phyloP scores from a whole-genome alignment of 345 rosid genomes.

The Hibiscus tridactylites region DNA sequence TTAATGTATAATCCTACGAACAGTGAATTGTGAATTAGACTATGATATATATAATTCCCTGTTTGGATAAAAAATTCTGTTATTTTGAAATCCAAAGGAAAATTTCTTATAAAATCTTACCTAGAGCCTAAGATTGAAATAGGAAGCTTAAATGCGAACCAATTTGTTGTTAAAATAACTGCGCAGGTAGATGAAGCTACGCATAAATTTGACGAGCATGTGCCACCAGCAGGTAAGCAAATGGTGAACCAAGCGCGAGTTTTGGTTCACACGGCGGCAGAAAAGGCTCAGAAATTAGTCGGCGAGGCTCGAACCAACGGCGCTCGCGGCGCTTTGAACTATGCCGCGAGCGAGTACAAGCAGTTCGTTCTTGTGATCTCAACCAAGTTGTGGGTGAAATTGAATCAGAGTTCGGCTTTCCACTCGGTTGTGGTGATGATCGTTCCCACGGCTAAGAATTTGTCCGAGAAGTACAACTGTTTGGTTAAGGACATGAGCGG shows the following conservation, averaged over 20 bases:
- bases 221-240: constrained; percentile 60
- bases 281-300: constrained; percentile 42
- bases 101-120: not conserved
- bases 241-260: constrained; percentile 28
- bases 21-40: too few species aligned
- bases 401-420: constrained; percentile 37
- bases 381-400: constrained; percentile 47
- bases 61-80: not conserved
- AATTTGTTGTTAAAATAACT: not conserved
- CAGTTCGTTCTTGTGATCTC: constrained; percentile 37
- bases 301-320: constrained; percentile 56
- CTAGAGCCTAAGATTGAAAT: not conserved
- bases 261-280: constrained; percentile 31
- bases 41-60: not conserved
- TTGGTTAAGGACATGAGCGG: constrained; percentile 29
- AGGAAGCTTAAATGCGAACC: not conserved
- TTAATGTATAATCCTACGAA: too few species aligned
- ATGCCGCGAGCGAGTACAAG: constrained; percentile 45
- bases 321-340: constrained; percentile 43
- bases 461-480: constrained; percentile 48
- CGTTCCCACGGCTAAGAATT: constrained; percentile 49
- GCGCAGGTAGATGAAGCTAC: constrained; percentile 62
- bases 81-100: not conserved
- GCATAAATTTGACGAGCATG: constrained; percentile 54
- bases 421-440: constrained; percentile 40